These are phyloP conservation scores for Phytopythium montanum DNA, from an alignment of 352 stramenopile genomes.

Conservation along the genomic window DNA sequence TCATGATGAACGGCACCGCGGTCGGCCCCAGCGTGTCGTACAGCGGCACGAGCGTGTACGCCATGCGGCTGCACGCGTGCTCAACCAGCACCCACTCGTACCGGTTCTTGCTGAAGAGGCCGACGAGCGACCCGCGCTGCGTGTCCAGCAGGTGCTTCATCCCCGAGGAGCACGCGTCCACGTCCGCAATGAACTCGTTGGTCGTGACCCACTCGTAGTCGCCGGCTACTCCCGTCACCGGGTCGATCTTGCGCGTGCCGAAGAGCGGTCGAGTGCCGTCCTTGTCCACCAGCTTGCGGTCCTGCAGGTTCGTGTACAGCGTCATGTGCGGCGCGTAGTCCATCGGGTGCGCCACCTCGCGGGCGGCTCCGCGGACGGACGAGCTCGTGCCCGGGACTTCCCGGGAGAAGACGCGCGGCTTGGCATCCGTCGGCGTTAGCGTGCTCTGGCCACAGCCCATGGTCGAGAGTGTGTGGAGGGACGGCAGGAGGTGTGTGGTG, in stretches of 20 bases:
- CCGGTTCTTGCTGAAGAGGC: conserved; percentile 71
- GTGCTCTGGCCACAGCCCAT: conserved; percentile 5
- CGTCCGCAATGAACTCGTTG: conserved; percentile 32
- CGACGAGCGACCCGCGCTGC: conserved; percentile 46
- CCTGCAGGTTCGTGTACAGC: conserved; percentile 40
- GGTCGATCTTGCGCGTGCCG: conserved; percentile 36
- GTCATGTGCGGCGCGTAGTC: conserved; percentile 31
- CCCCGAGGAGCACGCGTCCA: conserved; percentile 37
- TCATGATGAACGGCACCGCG: conserved; percentile 64
- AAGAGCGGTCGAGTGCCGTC: conserved; percentile 26
- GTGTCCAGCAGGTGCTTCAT: conserved; percentile 26
- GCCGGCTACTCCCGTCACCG: conserved; percentile 30
- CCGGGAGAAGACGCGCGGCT: not conserved
- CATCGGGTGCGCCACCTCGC: conserved; percentile 18
- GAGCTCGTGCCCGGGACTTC: conserved; percentile 16
- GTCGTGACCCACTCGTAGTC: conserved; percentile 62
- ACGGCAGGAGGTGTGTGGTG: not conserved
- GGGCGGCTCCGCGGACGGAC: conserved; percentile 16
- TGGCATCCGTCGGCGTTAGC: not conserved
- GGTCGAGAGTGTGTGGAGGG: not conserved
- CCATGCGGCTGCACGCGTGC: conserved; percentile 60
- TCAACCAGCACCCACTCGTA: conserved; percentile 57
- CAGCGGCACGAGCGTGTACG: conserved; percentile 64
- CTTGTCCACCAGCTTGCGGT: conserved; percentile 21
- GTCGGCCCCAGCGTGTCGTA: too few relatives aligned